Evolutionary conservation across 345 rosid genomes (phyloP), one percentile per base, ranked within the genome.

Genomic region (Brassica rapa): DNA sequence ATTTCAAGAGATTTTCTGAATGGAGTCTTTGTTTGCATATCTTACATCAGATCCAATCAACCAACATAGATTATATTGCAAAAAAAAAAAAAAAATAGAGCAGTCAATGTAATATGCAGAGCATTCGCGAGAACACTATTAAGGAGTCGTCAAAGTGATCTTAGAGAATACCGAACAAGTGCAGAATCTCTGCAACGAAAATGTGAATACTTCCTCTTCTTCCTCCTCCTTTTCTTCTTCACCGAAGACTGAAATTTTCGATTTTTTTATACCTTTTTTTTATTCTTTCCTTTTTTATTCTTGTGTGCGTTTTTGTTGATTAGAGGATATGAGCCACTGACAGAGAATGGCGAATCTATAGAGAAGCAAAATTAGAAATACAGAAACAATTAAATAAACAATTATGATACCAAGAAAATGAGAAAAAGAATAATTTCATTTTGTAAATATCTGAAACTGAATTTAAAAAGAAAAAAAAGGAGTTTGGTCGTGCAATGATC

Each of bases 101-200:
- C 39, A 75, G 43, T 11, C n/a, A 55, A 15, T 55, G 73, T 46
- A 84, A 88, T 85, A 59, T 59, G 92, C 76, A 85, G 55, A 49
- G 62, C 77, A 77, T 16, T n/a, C 65, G 25, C 76, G 62, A 62
- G 12, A 1, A 79, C 14, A 6, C 5, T 43, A 15, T 0, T 49
- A 14, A 63, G n/a, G 10, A 77, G 6, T 68, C 15, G 35, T 21
- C 29, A 63, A 21, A 55, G 71, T 4, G 32, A 51, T 30, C 1
- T 62, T 63, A 76, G 68, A 62, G 60, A 71, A 41, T 78, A 72
- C 81, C 76, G 46, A 33, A 37, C 46, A 35, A 53, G 56, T 61
- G 80, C 53, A 46, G 19, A 75, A 68, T 68, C 30, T 24, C 65
- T 68, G 68, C 24, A 11, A 65, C 57, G 51, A 71, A 63, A 71